phyloP scores from a whole-genome alignment of 164 flowering plant genomes.

The Aristolochia contorta region DNA sequence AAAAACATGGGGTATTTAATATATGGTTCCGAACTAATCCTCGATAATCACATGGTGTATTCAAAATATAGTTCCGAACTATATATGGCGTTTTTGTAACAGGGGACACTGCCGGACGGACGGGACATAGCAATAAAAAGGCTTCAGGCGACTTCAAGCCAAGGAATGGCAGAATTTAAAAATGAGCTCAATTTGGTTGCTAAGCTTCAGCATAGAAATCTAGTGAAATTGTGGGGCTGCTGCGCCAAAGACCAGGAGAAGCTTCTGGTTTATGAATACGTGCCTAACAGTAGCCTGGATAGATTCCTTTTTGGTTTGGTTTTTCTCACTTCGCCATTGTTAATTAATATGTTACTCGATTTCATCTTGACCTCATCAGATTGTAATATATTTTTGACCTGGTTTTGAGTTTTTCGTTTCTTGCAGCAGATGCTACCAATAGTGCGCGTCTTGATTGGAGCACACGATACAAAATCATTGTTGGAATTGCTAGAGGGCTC shows the following conservation, averaged over 20 bases:
- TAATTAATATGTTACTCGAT: not conserved
- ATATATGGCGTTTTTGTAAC: not conserved
- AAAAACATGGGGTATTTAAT: too few species aligned
- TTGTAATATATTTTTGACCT: not conserved
- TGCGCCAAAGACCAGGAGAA: conserved; percentile 28
- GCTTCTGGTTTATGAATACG: conserved; percentile 32
- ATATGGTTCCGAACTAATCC: too few species aligned
- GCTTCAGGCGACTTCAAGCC: conserved; percentile 22
- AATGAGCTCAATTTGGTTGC: conserved; percentile 27
- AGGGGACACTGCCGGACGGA: conserved; percentile 27
- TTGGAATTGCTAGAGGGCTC: conserved; percentile 46
- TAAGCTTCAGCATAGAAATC: conserved; percentile 37
- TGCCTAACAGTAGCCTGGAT: conserved; percentile 29
- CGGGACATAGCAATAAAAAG: conserved; percentile 35
- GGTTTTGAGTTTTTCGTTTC: not conserved
- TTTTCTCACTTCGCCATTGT: not conserved
- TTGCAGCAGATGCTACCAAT: conserved; percentile 8
- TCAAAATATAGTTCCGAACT: too few species aligned
- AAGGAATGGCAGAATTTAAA: conserved; percentile 30
- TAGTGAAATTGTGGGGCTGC: conserved; percentile 30
- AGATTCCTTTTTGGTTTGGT: conserved; percentile 19
- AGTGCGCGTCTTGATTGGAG: conserved; percentile 9
- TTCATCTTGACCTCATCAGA: not conserved
- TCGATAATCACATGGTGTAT: too few species aligned
- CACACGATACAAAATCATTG: conserved; percentile 9